Conservation (phyloP, 2,329 filamentous ascomycete genomes). For the Chaetomiaceae sp. region DNA sequence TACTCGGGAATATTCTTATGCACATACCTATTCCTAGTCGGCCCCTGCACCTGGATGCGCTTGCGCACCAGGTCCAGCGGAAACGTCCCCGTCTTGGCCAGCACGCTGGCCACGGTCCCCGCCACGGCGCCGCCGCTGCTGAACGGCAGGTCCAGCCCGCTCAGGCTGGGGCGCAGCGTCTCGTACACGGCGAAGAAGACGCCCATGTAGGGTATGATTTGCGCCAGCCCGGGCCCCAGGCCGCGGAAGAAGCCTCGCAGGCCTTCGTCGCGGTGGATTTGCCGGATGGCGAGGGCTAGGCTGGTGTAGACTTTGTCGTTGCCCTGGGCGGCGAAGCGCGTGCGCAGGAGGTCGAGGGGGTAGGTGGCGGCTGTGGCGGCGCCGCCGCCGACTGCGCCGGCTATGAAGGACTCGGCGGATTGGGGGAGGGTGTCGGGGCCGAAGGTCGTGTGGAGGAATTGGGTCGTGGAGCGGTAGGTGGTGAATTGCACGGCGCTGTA, state of each 20-base stretch:
- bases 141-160: conserved; percentile 55
- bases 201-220: conserved; percentile 96
- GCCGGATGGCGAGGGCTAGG: conserved; percentile 61
- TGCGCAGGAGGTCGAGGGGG: conserved; percentile 87
- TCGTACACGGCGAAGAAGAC: conserved; percentile 93
- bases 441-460: conserved; percentile 54
- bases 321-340: conserved; percentile 94
- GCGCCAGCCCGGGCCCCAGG: conserved; percentile 71
- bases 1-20: conserved; percentile 88
- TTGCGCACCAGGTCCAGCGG: conserved; percentile 91
- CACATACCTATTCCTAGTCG: conserved; percentile 72
- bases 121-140: conserved; percentile 80
- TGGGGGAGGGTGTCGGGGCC: conserved; percentile 50
- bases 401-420: conserved; percentile 72
- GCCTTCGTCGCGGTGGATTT: conserved; percentile 75
- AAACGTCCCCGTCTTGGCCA: conserved; percentile 87
- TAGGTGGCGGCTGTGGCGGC: conserved; percentile 81
- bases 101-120: conserved; percentile 71
- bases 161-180: conserved; percentile 58
- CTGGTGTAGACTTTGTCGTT: conserved; percentile 72
- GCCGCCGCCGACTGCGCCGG: conserved; percentile 78
- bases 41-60: conserved; percentile 90
- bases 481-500: conserved; percentile 91
- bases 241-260: conserved; percentile 80
- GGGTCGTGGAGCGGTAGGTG: conserved; percentile 71